phyloP scores from a whole-genome alignment of 306 rosid species.

The Lathyrus oleraceus region DNA sequence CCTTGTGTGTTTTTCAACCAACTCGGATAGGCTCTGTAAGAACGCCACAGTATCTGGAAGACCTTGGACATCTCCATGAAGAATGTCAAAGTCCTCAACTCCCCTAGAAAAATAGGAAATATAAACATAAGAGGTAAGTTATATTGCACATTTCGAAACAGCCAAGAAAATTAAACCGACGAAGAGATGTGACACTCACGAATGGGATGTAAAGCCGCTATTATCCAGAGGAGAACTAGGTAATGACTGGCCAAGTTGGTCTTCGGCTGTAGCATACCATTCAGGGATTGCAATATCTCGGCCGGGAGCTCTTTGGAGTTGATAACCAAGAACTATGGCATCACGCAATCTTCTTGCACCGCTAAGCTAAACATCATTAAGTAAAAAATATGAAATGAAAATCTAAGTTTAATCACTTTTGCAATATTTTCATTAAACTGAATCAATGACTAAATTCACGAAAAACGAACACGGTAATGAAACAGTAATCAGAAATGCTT shows the following conservation, averaged over 20 bases:
- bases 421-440: conserved; percentile 17
- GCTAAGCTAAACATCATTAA: too few relatives aligned
- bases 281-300: conserved; percentile 87
- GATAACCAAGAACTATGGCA: conserved; percentile 97
- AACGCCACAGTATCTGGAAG: conserved; percentile 77
- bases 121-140: conserved; percentile 1
- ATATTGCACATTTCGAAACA: conserved; percentile 26
- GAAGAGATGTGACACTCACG: conserved; percentile 61
- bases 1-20: conserved; percentile 64
- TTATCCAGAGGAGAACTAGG: conserved; percentile 45
- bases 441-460: background rate
- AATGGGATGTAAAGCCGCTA: conserved; percentile 39
- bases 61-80: conserved; percentile 88
- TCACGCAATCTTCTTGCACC: conserved; percentile 94
- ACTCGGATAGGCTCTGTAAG: conserved; percentile 71
- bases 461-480: conserved; percentile 18
- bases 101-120: conserved; percentile 46
- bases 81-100: conserved; percentile 74
- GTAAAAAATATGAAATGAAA: conserved; percentile 38
- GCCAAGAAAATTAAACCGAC: conserved; percentile 5
- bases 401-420: conserved; percentile 16
- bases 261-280: conserved; percentile 90
- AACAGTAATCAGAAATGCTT: background rate
- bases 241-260: conserved; percentile 63
- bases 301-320: conserved; percentile 91